phyloP scores from a whole-genome alignment of 805 yeast genomes.

The Alloascoidea hylecoeti region DNA sequence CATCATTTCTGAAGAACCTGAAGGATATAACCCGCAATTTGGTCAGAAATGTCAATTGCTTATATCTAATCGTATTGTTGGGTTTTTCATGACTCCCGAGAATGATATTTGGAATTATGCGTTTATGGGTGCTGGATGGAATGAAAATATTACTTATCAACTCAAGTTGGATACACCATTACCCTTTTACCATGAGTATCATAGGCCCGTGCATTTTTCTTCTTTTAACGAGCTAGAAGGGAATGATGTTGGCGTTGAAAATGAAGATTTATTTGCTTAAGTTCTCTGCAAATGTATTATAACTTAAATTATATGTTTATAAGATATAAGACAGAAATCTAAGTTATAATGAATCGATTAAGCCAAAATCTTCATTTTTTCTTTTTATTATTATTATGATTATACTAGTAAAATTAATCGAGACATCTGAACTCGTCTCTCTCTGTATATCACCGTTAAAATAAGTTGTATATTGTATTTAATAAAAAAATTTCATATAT shows the following conservation, averaged over 20 bases:
- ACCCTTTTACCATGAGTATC: conserved; percentile 72
- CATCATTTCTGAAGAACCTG: conserved; percentile 37
- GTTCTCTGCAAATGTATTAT: too few relatives aligned
- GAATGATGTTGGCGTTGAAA: conserved; percentile 34
- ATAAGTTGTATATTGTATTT: too few relatives aligned
- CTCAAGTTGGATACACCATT: conserved; percentile 70
- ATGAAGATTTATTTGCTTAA: conserved; percentile 47
- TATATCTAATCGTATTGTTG: conserved; percentile 61
- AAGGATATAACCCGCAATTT: conserved; percentile 50
- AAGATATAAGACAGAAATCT: too few relatives aligned
- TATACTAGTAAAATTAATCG: too few relatives aligned
- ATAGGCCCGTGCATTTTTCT: conserved; percentile 79
- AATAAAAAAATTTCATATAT: too few relatives aligned
- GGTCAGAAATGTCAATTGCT: conserved; percentile 54
- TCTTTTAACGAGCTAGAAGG: conserved; percentile 57
- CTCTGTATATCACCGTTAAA: too few relatives aligned
- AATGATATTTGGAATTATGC: conserved; percentile 84
- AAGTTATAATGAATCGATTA: too few relatives aligned
- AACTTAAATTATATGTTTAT: too few relatives aligned
- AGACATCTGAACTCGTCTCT: too few relatives aligned
- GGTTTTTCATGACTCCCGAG: conserved; percentile 78
- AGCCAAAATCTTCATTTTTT: too few relatives aligned
- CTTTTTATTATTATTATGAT: too few relatives aligned
- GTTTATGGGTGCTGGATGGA: conserved; percentile 79
- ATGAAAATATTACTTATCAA: conserved; percentile 38